These are phyloP conservation scores for Ascoidea rubescens DNA, from an alignment of 805 yeast genomes.

Conservation along the genomic window DNA sequence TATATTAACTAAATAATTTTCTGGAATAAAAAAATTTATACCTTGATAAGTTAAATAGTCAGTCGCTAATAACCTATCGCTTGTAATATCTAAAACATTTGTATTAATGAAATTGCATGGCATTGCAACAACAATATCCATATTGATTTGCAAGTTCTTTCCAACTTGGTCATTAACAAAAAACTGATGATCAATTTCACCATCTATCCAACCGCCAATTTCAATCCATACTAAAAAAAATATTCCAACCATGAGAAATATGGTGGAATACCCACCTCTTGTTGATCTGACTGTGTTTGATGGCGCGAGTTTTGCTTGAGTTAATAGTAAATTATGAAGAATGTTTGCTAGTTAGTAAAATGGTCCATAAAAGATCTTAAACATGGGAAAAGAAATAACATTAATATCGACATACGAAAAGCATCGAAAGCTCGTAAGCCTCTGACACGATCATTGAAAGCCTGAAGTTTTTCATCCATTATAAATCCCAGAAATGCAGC, in stretches of 20 bases:
- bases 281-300: conserved; percentile 58
- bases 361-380: no score
- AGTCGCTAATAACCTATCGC: conserved; percentile 65
- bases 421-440: conserved; percentile 52
- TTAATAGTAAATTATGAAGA: neutral
- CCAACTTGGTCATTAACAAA: conserved; percentile 49
- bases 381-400: neutral
- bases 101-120: conserved; percentile 71
- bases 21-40: conserved; percentile 39
- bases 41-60: conserved; percentile 67
- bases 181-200: conserved; percentile 65
- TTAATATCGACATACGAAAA: conserved; percentile 34
- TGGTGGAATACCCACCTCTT: conserved; percentile 65
- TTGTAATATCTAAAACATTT: conserved; percentile 63
- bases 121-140: conserved; percentile 72
- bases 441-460: neutral
- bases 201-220: conserved; percentile 74
- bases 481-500: no score
- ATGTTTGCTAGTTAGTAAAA: no score
- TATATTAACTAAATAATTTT: conserved; percentile 28
- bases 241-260: conserved; percentile 46
- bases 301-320: conserved; percentile 49
- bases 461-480: neutral
- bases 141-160: conserved; percentile 50
- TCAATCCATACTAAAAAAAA: conserved; percentile 71